These are phyloP conservation scores for Penicillium desertorum DNA, from an alignment of 495 filamentous ascomycete species.

Conservation along the genomic window DNA sequence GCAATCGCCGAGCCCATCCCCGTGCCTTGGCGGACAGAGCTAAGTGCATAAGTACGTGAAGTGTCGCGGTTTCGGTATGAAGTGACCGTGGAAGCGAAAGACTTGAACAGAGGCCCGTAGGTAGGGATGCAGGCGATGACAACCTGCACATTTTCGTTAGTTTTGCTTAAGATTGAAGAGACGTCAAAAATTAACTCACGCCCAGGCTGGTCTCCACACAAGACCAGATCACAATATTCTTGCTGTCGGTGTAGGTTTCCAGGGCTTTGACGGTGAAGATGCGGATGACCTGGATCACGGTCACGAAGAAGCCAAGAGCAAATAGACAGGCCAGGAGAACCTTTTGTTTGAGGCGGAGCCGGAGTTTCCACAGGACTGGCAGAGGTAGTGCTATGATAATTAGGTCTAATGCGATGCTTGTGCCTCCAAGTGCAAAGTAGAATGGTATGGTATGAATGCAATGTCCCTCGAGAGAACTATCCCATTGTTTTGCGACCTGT, in stretches of 20 bases:
- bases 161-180: background rate
- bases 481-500: slow-evolving; percentile 50
- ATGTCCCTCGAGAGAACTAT: slow-evolving; percentile 35
- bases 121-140: slow-evolving; percentile 51
- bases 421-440: slow-evolving; percentile 36
- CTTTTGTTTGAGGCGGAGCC: slow-evolving; percentile 33
- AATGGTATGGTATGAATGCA: slow-evolving; percentile 45
- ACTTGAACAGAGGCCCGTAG: slow-evolving; percentile 50
- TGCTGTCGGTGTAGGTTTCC: slow-evolving; percentile 44
- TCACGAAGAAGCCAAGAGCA: slow-evolving; percentile 53
- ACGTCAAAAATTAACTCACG: slow-evolving; percentile 12
- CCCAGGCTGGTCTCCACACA: slow-evolving; percentile 52
- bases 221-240: slow-evolving; percentile 52
- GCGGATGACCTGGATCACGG: slow-evolving; percentile 54
- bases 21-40: slow-evolving; percentile 13
- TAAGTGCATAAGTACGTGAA: slow-evolving; percentile 10
- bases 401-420: slow-evolving; percentile 47
- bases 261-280: slow-evolving; percentile 50
- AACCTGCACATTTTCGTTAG: slow-evolving; percentile 26
- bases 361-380: slow-evolving; percentile 41
- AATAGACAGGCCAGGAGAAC: slow-evolving; percentile 48
- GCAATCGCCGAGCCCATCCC: background rate
- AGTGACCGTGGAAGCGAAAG: slow-evolving; percentile 29
- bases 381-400: slow-evolving; percentile 52
- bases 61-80: slow-evolving; percentile 21